Evolutionary conservation across 305 asterid genomes (phyloP).

Genomic region (Plantago lanceolata): DNA sequence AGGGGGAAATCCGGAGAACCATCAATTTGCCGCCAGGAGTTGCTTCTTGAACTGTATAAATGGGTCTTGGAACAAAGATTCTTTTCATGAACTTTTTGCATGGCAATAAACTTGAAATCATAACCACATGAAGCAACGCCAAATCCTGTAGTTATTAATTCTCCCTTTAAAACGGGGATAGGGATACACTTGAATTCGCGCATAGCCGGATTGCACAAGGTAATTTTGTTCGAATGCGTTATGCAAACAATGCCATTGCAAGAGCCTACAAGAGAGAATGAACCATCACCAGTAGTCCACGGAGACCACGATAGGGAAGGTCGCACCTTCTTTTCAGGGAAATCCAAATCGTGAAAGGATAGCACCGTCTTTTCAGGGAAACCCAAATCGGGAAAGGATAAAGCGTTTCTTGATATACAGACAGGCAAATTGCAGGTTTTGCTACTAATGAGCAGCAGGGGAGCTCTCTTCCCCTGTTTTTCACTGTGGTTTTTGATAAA

Average conservation of each 20-base stretch:
- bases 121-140: not conserved
- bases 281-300: too few species aligned
- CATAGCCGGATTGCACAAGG: not conserved
- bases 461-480: not conserved
- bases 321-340: not conserved
- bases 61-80: not conserved
- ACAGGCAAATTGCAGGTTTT: too few species aligned
- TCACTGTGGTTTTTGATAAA: not conserved
- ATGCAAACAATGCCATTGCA: slow-evolving; percentile 5
- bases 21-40: not conserved
- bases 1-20: not conserved
- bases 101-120: not conserved
- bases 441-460: not conserved
- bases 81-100: not conserved
- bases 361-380: too few species aligned
- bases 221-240: too few species aligned
- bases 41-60: not conserved
- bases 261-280: not conserved
- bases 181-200: not conserved
- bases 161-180: not conserved
- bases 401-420: too few species aligned
- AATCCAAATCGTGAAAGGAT: slow-evolving; percentile 2
- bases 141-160: not conserved
- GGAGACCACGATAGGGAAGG: not conserved
- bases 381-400: too few species aligned